Base-by-base conservation (phyloP, 1,284 basidiomycete species). In the Trametes pubescens region DNA sequence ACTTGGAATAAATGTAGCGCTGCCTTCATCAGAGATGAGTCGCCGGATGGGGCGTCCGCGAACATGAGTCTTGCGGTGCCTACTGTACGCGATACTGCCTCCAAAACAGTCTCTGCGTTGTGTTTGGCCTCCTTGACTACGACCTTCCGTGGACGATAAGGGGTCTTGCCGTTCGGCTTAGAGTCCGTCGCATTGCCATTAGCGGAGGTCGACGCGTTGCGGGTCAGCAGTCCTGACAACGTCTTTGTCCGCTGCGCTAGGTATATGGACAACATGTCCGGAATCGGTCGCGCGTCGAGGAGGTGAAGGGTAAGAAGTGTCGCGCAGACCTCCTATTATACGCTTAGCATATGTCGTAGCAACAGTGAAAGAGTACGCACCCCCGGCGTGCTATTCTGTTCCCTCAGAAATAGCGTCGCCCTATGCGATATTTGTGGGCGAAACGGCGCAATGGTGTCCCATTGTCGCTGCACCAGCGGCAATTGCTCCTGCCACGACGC, bases 381-480 rank as follows among this genome's bases (percentile, higher is more conserved):
- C 38, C 64, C 67, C 10, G 67, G 62, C 0, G 59, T 61, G 38
- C 51, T 66, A 35, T 77, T 61, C 78, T 78, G 67, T 26, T 89
- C 87, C 56, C 92, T 86, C 13, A 96, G 79, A 16, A 88, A 90
- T 29, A 92, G 76, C 0, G 89, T 93, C 5, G 94, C 91, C 70
- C 88, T 90, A 69, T 95, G 91, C 18, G 91, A 86, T 61, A 97
- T 95, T 72, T 96, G 94, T 1, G 87, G 80, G 40, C 93, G 88
- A 73, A 96, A 94, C 65, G 92, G 93, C 1, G 89, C 85, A 14
- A 97, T 85, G 0, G 85, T 82, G 64, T 96, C 95, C 95, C 95
- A 97, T 75, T 97, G 95, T 44, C 93, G 89, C 70, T 94, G 90
- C 6, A 94, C 86, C 4, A 97, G 80, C 18, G 94, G 92, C 66